Evolutionary conservation across 192 early-diverging fungal species (phyloP).

Genomic region (Backusella parvicylindrica): DNA sequence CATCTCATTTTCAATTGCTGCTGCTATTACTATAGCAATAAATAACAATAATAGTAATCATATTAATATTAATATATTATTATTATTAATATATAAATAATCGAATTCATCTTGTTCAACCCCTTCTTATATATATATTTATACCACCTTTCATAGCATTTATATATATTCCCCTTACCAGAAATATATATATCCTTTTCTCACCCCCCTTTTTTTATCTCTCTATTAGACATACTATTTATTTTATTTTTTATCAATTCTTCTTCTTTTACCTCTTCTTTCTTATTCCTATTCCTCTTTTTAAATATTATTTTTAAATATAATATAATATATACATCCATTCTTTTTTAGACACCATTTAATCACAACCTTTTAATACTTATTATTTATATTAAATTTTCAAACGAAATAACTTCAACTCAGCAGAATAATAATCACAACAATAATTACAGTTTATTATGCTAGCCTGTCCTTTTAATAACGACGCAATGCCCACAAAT

Average conservation of each 20-base stretch:
- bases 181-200: background rate
- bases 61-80: background rate
- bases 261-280: background rate
- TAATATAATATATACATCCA: background rate
- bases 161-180: background rate
- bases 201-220: background rate
- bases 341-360: background rate
- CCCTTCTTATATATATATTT: slow-evolving; percentile 5
- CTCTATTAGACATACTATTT: background rate
- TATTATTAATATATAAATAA: background rate
- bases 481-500: background rate
- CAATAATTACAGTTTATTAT: too few species aligned
- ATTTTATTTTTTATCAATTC: background rate
- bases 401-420: slow-evolving; percentile 10
- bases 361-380: background rate
- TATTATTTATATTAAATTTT: slow-evolving; percentile 26
- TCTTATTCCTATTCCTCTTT: background rate
- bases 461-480: background rate
- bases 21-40: background rate
- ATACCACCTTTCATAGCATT: background rate
- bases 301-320: background rate
- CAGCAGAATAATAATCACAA: background rate
- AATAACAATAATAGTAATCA: background rate
- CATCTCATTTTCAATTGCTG: background rate
- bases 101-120: background rate